A percentile compares a stretch with the other conserved stretches of the same genome.
These are phyloP conservation scores for Cryptosporidium felis DNA, from an alignment of 169 alveolate genomes.

Conservation along the genomic window DNA sequence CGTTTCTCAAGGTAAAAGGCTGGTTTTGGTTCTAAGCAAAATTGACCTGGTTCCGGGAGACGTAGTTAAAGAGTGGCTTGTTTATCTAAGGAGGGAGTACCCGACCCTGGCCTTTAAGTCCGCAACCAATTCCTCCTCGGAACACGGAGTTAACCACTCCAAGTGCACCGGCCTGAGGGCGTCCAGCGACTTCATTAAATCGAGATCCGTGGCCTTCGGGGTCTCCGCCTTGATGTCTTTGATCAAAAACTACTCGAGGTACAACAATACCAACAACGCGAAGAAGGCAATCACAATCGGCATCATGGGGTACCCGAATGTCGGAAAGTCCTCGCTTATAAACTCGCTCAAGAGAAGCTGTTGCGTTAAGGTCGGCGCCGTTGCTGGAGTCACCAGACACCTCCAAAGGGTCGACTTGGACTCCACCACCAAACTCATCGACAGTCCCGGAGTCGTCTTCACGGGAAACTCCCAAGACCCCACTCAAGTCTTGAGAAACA, in stretches of 20 bases:
- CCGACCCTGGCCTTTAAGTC: constrained; percentile 77
- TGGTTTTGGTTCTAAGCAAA: constrained; percentile 89
- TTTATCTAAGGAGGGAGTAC: constrained; percentile 66
- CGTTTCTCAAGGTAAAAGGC: constrained; percentile 84
- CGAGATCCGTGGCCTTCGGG: constrained; percentile 84
- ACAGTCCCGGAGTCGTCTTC: constrained; percentile 94
- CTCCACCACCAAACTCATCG: constrained; percentile 87
- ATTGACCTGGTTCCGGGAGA: constrained; percentile 92
- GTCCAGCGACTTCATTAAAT: constrained; percentile 72
- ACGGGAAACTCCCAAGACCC: constrained; percentile 81
- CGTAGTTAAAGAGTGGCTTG: constrained; percentile 76
- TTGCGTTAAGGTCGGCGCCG: constrained; percentile 89
- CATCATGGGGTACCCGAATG: constrained; percentile 93
- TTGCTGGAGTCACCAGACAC: constrained; percentile 92
- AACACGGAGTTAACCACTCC: constrained; percentile 37
- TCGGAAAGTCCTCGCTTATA: constrained; percentile 91
- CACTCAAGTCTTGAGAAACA: constrained; percentile 83
- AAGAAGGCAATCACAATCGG: constrained; percentile 89
- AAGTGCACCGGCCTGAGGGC: constrained; percentile 43
- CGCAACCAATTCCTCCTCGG: constrained; percentile 76
- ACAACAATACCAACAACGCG: constrained; percentile 78
- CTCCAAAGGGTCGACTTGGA: constrained; percentile 90
- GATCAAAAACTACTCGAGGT: constrained; percentile 86
- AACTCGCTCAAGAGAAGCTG: constrained; percentile 89
- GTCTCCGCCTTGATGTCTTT: constrained; percentile 85